These are phyloP conservation scores for Sporothrix brunneoviolacea DNA, from an alignment of 2,329 filamentous ascomycete species.

Conservation along the genomic window DNA sequence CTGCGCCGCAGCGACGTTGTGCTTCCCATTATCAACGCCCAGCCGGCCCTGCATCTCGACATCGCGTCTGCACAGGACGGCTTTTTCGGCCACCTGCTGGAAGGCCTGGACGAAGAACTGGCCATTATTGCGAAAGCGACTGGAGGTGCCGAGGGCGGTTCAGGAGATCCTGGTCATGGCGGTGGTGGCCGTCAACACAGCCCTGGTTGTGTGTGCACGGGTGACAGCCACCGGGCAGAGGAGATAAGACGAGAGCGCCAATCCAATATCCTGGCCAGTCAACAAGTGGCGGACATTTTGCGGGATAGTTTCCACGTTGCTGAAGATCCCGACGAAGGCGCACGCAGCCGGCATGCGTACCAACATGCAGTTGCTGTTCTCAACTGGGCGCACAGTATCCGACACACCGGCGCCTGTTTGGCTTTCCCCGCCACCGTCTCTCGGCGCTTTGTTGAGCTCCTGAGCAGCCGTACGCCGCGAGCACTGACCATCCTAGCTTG, in stretches of 20 bases:
- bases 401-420: slow-evolving; percentile 51
- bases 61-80: slow-evolving; percentile 45
- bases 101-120: slow-evolving; percentile 51
- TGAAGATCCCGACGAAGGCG: slow-evolving; percentile 19
- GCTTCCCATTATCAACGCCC: slow-evolving; percentile 56
- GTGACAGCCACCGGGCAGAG: background rate
- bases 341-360: slow-evolving; percentile 47
- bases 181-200: background rate
- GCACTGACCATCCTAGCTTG: slow-evolving; percentile 58
- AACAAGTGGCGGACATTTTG: slow-evolving; percentile 25
- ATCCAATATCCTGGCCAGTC: background rate
- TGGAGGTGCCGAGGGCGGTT: background rate
- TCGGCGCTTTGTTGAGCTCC: slow-evolving; percentile 52
- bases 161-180: background rate
- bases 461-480: slow-evolving; percentile 52
- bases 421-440: slow-evolving; percentile 60
- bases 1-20: slow-evolving; percentile 51
- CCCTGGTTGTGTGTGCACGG: slow-evolving; percentile 6
- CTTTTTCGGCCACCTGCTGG: slow-evolving; percentile 56
- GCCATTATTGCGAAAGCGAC: slow-evolving; percentile 21
- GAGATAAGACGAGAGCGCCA: background rate
- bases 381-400: slow-evolving; percentile 59
- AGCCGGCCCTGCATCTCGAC: slow-evolving; percentile 55
- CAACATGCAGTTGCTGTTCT: slow-evolving; percentile 59
- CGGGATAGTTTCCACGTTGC: slow-evolving; percentile 23